Evolutionary conservation across 2,329 filamentous ascomycete species (phyloP), one percentile per base, ranked within the genome.

Genomic region (Alternaria brassicicola): DNA sequence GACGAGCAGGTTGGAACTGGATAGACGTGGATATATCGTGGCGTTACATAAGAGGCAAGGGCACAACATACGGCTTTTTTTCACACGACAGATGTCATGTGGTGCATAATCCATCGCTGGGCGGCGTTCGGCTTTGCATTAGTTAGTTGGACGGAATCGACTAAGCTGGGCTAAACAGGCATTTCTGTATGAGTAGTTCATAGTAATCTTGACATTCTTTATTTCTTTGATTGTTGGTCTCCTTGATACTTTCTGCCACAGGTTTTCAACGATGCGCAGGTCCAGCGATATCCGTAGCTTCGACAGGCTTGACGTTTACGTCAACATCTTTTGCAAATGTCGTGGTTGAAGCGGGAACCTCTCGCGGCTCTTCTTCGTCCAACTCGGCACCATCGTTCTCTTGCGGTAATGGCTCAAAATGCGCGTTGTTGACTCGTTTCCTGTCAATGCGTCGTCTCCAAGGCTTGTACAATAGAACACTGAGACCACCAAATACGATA

Each of bases 391-490:
- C 28, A 7, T 56, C 46, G 8, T 57, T 42, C 6, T 57, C 55
- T 21, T 70, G 68, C 1, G 68, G 50, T 3, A 76, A 31, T 6
- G 73, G 66, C 52, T 68, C 64, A 30, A 75, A 74, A 19, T 69
- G 75, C 23, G 70, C 69, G 21, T 65, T 67, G 13, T 59, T 58
- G 19, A 61, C 53, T 26, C 75, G 66, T 61, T 66, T 71, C 42
- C 68, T 72, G 56, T 86, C 85, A 51, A 89, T 79, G 70, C 83
- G 81, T 52, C 83, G 78, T 58, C 92, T 84, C 93, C 94, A 97
- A 0, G 91, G 91, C 64, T 84, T 85, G 73, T 97, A 97, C 1
- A 90, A 73, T 0, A 94, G 13, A 0, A 96, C 85, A 7, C 91
- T 92, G 0, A 90, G 82, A 0, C 86, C 76, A 0, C 93, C 94